Percentiles rank a stretch among this genome's conserved stretches.
Conservation (phyloP, 768 basidiomycete species). For the Baorangia bicolor region DNA sequence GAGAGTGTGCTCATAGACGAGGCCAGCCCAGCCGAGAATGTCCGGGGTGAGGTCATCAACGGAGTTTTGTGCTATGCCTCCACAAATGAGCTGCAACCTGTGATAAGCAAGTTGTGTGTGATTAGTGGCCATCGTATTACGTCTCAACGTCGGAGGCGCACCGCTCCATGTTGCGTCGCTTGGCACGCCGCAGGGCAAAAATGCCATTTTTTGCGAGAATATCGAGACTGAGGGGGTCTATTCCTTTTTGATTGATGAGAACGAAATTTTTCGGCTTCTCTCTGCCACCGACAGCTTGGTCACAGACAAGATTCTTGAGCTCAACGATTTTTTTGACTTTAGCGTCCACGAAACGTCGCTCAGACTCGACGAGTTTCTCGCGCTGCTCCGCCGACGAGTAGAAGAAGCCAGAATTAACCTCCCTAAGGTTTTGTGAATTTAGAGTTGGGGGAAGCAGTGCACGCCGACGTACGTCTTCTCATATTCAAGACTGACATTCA, state of each 20-base stretch:
- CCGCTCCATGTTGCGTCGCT: constrained; percentile 99
- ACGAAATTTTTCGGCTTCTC: constrained; percentile 89
- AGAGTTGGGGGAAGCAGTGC: constrained; percentile 18
- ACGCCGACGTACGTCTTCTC: constrained; percentile 87
- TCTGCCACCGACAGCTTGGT: constrained; percentile 80
- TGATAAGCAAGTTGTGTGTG: constrained; percentile 8
- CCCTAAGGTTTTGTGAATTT: constrained; percentile 48
- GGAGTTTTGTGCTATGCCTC: constrained; percentile 95
- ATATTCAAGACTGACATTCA: constrained; percentile 98
- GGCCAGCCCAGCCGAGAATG: constrained; percentile 93
- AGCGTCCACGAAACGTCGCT: constrained; percentile 89
- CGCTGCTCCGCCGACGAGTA: constrained; percentile 98
- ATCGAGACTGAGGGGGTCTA: constrained; percentile 95
- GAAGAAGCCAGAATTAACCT: constrained; percentile 99
- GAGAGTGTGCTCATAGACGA: constrained; percentile 98
- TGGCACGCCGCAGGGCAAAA: constrained; percentile 89
- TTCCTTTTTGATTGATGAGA: constrained; percentile 98
- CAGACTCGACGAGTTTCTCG: constrained; percentile 97
- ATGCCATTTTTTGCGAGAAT: constrained; percentile 97
- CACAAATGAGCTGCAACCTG: constrained; percentile 91
- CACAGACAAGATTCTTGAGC: constrained; percentile 94
- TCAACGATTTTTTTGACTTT: constrained; percentile 96
- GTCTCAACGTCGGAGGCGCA: constrained; percentile 34
- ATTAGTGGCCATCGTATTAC: constrained; percentile 31
- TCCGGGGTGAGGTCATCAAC: constrained; percentile 93